Evolutionary conservation across 257 asterid species (phyloP), one percentile per base, ranked within the genome.

Genomic region (Cruciata laevipes): DNA sequence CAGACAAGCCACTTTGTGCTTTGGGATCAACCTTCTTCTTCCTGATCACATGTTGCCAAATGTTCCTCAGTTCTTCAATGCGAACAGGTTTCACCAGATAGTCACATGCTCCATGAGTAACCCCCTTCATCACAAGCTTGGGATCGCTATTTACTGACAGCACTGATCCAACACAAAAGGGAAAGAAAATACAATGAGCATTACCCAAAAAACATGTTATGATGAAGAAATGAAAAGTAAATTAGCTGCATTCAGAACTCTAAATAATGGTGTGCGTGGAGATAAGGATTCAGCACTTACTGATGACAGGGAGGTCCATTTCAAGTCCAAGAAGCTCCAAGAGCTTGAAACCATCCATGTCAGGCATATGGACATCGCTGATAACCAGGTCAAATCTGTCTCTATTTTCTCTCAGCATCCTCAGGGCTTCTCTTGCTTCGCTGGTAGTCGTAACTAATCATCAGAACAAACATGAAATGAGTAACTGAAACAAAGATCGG

Each of bases 341-440:
- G 76, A 91, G 96, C 82, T 82, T 83, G 68, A 90, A 90, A 53
- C 97, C 97, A 74, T 90, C 97, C 91, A 91, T 88, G 75, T 91
- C 96, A 18, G 97, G 97, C 97, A 91, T 91, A 70, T 86, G 87
- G 59, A 91, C 97, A 71, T 91, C 96, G 38, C 95, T 86, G 65
- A 91, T 88, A 38, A 88, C 90, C 73, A 91, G 77, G 77, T 91
- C 96, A 63, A 86, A 91, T 65, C 88, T 72, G 71, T 85, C 86
- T 67, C 71, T 82, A 75, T 87, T 82, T 66, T 83, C 95, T 81
- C 95, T 85, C 72, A 91, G 68, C 89, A 89, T 83, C 75, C 74
- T 72, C 87, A 89, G 71, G 14, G 98, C 98, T 63, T 66, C 66
- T 66, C 77, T 80, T 8, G 97, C 96, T 75, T 86, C 85, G 74